Base-by-base conservation (phyloP, 2,329 filamentous ascomycete genomes). In the Talaromyces sp. region DNA sequence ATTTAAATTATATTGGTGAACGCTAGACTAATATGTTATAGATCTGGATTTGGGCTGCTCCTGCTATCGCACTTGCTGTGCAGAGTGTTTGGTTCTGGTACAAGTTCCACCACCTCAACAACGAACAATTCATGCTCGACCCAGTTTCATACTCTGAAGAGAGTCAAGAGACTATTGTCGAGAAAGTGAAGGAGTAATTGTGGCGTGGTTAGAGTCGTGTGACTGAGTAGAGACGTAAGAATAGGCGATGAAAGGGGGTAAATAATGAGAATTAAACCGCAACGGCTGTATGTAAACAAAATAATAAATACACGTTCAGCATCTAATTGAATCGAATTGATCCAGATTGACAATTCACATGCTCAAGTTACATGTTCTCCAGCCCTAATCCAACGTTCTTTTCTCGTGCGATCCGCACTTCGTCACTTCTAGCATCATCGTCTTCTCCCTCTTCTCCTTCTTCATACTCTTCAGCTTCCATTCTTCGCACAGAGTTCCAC, bases 51-150 rank as follows among this genome's bases (percentile, higher is more conserved):
- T 82, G 79, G 74, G 79, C 73, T 3, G 82, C 78, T 27, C 80
- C 81, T 3, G 78, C 78, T 2, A 81, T 84, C 52, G 81, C 78
- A 6, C 75, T 83, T 1, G 76, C 73, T 44, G 70, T 79, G 3
- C 78, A 83, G 67, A 81, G 79, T 0, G 67, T 79, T 30, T 66
- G 83, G 59, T 84, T 84, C 67, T 81, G 75, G 70, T 78, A 75
- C 69, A 69, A 75, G 28, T 82, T 83, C 66, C 75, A 71, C 31
- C 68, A 77, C 53, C 68, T 84, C 31, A 80, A 83, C 57, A 68
- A 81, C n/a, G 80, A 82, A 40, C 73, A 74, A n/a, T 83, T 79
- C 68, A 78, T 76, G 70, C 75, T 66, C 33, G 56, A 53, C 14
- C 57, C 59, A 5, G 33, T 18, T 40, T 51, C 31, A n/a, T 57